Evolutionary conservation across 441 rosid species (phyloP).

Genomic region (Pelargonium myrrhifolium): DNA sequence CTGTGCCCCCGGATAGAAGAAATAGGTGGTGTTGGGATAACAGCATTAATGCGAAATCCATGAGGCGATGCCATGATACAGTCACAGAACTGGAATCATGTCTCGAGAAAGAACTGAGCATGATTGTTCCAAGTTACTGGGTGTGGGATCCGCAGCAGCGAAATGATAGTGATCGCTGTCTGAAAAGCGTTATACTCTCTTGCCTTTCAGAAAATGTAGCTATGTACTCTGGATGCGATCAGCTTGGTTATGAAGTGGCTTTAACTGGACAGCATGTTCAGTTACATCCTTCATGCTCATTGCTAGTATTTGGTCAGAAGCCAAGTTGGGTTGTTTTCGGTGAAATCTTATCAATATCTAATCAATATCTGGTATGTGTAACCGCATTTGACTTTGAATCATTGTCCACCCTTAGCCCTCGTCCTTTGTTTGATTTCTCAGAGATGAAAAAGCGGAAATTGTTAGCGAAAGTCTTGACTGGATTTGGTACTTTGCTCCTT

Average conservation of each 20-base stretch:
- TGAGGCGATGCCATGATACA: constrained; percentile 80
- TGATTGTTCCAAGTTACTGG: constrained; percentile 54
- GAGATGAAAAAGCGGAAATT: constrained; percentile 46
- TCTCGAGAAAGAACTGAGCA: constrained; percentile 52
- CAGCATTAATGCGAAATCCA: constrained; percentile 82
- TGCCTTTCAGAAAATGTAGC: constrained; percentile 80
- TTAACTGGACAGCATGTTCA: constrained; percentile 59
- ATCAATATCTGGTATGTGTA: constrained; percentile 78
- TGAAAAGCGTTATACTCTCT: constrained; percentile 62
- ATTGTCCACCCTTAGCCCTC: constrained; percentile 47
- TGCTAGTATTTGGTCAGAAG: constrained; percentile 65
- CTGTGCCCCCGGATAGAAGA: constrained; percentile 38
- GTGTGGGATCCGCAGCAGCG: constrained; percentile 48
- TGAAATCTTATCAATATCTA: constrained; percentile 53
- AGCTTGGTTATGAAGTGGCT: constrained; percentile 82
- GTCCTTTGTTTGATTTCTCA: constrained; percentile 54
- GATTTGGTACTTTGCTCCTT: constrained; percentile 49
- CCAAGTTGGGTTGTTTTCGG: constrained; percentile 88
- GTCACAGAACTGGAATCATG: constrained; percentile 61
- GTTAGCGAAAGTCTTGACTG: constrained; percentile 46
- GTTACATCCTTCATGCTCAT: constrained; percentile 82
- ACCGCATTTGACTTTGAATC: constrained; percentile 71
- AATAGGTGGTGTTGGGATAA: constrained; percentile 92
- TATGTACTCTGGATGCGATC: constrained; percentile 74
- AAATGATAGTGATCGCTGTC: constrained; percentile 32